Conservation (phyloP, 2,329 filamentous ascomycete species). For the Arachnomyces sp. region DNA sequence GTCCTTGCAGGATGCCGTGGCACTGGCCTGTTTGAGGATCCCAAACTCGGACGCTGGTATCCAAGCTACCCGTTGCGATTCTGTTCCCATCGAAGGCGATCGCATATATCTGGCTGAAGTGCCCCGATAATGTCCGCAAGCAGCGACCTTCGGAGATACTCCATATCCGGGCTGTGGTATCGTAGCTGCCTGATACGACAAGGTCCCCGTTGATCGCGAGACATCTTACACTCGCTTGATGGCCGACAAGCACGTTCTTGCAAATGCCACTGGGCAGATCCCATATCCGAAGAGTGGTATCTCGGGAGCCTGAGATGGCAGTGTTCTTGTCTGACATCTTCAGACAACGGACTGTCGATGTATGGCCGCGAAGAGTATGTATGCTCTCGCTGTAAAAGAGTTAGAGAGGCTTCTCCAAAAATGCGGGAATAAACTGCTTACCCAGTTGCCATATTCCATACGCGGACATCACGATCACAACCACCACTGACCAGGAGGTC, state of each 20-base stretch:
- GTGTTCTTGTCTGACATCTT: constrained; percentile 96
- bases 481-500: constrained; percentile 92
- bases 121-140: constrained; percentile 78
- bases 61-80: constrained; percentile 89
- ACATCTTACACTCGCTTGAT: constrained; percentile 91
- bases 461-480: constrained; percentile 90
- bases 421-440: constrained; percentile 33
- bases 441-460: constrained; percentile 94
- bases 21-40: constrained; percentile 81
- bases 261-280: constrained; percentile 82
- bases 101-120: constrained; percentile 98
- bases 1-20: constrained; percentile 86
- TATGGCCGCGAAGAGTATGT: constrained; percentile 85
- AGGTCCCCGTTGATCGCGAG: constrained; percentile 93
- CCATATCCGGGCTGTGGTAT: constrained; percentile 95
- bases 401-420: constrained; percentile 2
- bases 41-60: constrained; percentile 96
- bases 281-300: constrained; percentile 92
- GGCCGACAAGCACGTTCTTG: constrained; percentile 83
- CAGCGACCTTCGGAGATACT: constrained; percentile 94
- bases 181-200: constrained; percentile 96
- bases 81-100: constrained; percentile 93
- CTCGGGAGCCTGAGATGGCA: constrained; percentile 90
- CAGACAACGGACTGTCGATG: constrained; percentile 88
- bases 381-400: constrained; percentile 52